Evolutionary conservation across 179 eudicot species (phyloP).

Genomic region (Pouteria campechiana): DNA sequence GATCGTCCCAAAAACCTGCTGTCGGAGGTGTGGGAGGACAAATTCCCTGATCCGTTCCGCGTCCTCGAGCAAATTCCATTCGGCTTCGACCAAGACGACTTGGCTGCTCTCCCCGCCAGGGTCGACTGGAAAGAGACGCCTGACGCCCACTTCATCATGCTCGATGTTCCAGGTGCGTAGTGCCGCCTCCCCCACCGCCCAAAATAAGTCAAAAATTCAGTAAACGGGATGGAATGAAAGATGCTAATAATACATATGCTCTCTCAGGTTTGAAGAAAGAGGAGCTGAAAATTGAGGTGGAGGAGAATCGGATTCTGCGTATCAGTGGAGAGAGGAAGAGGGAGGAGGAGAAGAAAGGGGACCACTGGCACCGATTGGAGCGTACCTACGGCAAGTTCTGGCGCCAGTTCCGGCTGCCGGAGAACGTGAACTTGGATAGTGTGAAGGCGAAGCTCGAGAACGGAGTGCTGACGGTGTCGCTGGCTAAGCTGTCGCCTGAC

Average conservation of each 20-base stretch:
- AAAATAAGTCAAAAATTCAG: no score
- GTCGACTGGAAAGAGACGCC: conserved; percentile 3
- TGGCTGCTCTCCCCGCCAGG: background rate
- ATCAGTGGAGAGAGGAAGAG: conserved; percentile 7
- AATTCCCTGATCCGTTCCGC: background rate
- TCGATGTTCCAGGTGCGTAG: conserved; percentile 1
- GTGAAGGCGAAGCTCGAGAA: conserved; percentile 33
- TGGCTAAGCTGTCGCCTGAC: conserved; percentile 25
- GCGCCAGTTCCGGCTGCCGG: conserved; percentile 29
- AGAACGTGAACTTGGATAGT: conserved; percentile 27
- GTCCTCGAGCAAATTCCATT: background rate
- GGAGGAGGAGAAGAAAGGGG: conserved; percentile 15
- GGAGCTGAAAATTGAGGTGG: conserved; percentile 9
- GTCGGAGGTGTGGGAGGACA: no score
- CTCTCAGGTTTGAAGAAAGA: conserved; percentile 12
- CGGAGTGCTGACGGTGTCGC: conserved; percentile 23
- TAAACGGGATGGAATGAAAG: no score
- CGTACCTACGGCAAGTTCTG: conserved; percentile 28
- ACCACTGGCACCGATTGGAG: conserved; percentile 33
- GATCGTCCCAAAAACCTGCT: no score
- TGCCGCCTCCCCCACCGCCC: no score
- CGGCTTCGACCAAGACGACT: background rate
- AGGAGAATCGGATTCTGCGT: background rate
- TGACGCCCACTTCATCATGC: background rate
- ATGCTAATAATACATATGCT: no score